Conservation (phyloP, 2,329 filamentous ascomycete species). For the Stemphylium vesicarium region DNA sequence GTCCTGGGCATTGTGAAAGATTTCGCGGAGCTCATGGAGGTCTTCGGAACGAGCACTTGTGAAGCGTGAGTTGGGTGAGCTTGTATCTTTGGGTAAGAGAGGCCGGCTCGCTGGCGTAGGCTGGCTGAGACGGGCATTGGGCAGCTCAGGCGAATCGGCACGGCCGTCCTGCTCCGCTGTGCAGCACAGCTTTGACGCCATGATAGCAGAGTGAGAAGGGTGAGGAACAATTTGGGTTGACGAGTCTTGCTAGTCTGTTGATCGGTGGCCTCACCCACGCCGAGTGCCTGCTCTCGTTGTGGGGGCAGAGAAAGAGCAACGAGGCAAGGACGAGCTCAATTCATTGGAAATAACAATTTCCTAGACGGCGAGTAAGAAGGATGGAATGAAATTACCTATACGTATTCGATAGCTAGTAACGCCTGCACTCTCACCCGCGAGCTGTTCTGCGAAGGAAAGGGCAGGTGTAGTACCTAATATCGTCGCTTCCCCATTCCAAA, state of each 20-base stretch:
- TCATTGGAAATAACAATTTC: too few species aligned
- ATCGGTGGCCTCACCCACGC: slow-evolving; percentile 3
- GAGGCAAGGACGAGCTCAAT: background rate
- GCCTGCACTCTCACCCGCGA: too few species aligned
- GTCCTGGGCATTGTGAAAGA: slow-evolving; percentile 40
- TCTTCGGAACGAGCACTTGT: slow-evolving; percentile 42
- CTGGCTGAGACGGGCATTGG: slow-evolving; percentile 40
- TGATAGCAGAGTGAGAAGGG: slow-evolving; percentile 9
- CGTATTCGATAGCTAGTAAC: too few species aligned
- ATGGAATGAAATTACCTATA: too few species aligned
- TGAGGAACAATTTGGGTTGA: background rate
- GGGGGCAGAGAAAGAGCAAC: background rate
- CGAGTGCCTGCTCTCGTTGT: background rate
- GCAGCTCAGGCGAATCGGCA: slow-evolving; percentile 40
- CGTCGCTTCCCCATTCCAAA: background rate
- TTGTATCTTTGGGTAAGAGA: slow-evolving; percentile 23
- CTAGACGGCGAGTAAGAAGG: too few species aligned
- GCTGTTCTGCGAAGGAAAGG: too few species aligned
- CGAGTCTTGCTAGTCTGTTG: slow-evolving; percentile 4
- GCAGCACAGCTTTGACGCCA: slow-evolving; percentile 46
- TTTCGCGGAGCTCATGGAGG: slow-evolving; percentile 41
- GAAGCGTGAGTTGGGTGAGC: slow-evolving; percentile 35
- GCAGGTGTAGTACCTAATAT: too few species aligned
- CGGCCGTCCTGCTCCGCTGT: slow-evolving; percentile 37
- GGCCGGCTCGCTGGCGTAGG: slow-evolving; percentile 36